Percentiles rank a stretch among this genome's conserved stretches.
Conservation (phyloP, 108 stramenopile species). For the Stephanodiscus minutulus region DNA sequence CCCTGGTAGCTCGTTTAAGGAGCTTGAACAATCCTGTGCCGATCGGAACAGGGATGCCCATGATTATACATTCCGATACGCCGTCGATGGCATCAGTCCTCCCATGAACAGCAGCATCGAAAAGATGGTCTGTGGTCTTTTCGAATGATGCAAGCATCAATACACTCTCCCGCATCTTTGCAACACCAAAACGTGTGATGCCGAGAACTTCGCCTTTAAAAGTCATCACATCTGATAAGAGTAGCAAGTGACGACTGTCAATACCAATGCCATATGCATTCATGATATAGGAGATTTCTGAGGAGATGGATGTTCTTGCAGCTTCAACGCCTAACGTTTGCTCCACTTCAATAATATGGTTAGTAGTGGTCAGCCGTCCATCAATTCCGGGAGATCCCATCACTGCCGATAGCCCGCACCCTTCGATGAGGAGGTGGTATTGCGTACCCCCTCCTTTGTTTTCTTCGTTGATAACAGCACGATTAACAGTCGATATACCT, state of each 20-base stretch:
- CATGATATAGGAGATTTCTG: constrained; percentile 97
- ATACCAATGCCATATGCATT: constrained; percentile 95
- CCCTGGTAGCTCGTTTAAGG: constrained; percentile 68
- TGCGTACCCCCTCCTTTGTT: constrained; percentile 65
- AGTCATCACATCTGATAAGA: constrained; percentile 99
- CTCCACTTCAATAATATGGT: constrained; percentile 97
- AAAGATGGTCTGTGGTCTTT: constrained; percentile 99
- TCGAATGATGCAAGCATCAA: constrained; percentile 99
- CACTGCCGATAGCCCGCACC: constrained; percentile 94
- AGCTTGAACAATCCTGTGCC: constrained; percentile 97
- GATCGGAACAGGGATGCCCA: constrained; percentile 98
- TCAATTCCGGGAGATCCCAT: constrained; percentile 96
- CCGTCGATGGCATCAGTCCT: constrained; percentile 95
- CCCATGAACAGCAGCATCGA: constrained; percentile 98
- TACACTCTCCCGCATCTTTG: constrained; percentile 98
- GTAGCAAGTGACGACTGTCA: constrained; percentile 92
- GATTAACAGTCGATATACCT: constrained; percentile 92
- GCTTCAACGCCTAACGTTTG: constrained; percentile 96
- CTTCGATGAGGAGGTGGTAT: constrained; percentile 96
- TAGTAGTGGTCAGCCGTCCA: constrained; percentile 87
- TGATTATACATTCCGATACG: constrained; percentile 99
- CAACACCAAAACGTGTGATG: constrained; percentile 97
- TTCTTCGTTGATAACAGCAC: constrained; percentile 97
- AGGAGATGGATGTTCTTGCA: constrained; percentile 88
- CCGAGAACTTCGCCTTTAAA: constrained; percentile 98